Percentiles rank a stretch among this genome's conserved stretches.
phyloP scores from a whole-genome alignment of 2,329 filamentous ascomycete genomes.

The Colletotrichum simmondsii region DNA sequence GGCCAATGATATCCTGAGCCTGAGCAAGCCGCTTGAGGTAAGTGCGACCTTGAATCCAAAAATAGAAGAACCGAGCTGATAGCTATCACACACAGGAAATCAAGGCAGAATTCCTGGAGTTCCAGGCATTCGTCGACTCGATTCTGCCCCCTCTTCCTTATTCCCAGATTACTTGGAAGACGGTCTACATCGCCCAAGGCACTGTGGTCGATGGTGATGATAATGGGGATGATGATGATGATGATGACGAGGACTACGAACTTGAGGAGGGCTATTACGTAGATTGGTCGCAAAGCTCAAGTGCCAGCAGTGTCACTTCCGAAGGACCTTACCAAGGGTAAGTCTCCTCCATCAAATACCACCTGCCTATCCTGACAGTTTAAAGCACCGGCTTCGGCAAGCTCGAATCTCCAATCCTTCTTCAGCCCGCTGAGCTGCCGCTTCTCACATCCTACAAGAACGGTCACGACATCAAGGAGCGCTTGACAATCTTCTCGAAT shows the following conservation, averaged over 20 bases:
- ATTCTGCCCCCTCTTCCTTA: background rate
- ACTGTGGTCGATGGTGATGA: background rate
- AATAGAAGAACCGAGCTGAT: background rate
- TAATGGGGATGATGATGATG: background rate
- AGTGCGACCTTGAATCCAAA: background rate
- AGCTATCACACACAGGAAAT: background rate
- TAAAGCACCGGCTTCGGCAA: background rate
- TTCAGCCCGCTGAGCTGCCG: background rate
- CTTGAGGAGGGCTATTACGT: background rate
- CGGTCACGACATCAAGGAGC: background rate
- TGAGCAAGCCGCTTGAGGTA: background rate
- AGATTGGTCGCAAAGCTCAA: too few species aligned
- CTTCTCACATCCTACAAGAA: background rate
- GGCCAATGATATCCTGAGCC: background rate
- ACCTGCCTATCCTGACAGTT: background rate
- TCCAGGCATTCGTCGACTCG: background rate
- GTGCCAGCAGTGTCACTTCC: background rate
- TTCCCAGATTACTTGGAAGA: constrained; percentile 24
- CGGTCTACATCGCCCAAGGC: background rate
- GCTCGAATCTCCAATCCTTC: fast-evolving
- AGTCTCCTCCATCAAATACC: background rate
- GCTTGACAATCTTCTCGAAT: constrained; percentile 46
- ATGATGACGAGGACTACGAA: background rate
- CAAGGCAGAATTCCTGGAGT: background rate
- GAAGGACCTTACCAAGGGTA: background rate